Percentiles rank a stretch among this genome's conserved stretches.
These are phyloP conservation scores for Lachancea cidri DNA, from an alignment of 805 yeast genomes.

Conservation along the genomic window DNA sequence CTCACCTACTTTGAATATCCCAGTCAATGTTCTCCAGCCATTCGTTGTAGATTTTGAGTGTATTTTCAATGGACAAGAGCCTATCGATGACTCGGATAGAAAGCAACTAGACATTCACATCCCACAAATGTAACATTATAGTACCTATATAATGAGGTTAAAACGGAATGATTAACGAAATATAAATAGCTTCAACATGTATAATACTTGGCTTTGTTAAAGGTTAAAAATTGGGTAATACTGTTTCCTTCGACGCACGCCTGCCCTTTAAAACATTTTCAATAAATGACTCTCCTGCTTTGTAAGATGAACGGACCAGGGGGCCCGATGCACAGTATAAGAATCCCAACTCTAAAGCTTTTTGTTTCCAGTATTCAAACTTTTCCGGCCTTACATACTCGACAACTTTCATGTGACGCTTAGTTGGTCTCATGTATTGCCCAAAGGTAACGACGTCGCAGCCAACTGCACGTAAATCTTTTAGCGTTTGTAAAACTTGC, in stretches of 20 bases:
- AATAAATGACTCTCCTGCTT: conserved; percentile 97
- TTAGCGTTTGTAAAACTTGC: conserved; percentile 70
- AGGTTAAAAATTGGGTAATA: not conserved
- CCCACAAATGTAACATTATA: conserved; percentile 34
- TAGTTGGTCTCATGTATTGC: conserved; percentile 98
- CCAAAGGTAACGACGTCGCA: conserved; percentile 98
- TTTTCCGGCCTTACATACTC: conserved; percentile 92
- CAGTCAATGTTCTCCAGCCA: conserved; percentile 53
- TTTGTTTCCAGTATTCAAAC: conserved; percentile 87
- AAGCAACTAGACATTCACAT: conserved; percentile 49
- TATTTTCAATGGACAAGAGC: conserved; percentile 51
- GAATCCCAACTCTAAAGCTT: conserved; percentile 86
- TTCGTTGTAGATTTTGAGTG: conserved; percentile 58
- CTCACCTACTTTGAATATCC: conserved; percentile 71
- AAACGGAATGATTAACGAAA: not conserved
- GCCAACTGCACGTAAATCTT: conserved; percentile 63
- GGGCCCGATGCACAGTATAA: conserved; percentile 97
- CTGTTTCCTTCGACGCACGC: not conserved
- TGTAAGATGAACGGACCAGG: conserved; percentile 89
- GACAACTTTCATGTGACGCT: conserved; percentile 96
- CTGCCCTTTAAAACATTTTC: conserved; percentile 82
- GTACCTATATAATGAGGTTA: not conserved
- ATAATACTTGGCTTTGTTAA: not conserved
- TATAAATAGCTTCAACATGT: conserved; percentile 1
- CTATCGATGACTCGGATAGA: conserved; percentile 37